These are phyloP conservation scores for Globisporangium mamillatum DNA, from an alignment of 352 stramenopile species.

Conservation along the genomic window DNA sequence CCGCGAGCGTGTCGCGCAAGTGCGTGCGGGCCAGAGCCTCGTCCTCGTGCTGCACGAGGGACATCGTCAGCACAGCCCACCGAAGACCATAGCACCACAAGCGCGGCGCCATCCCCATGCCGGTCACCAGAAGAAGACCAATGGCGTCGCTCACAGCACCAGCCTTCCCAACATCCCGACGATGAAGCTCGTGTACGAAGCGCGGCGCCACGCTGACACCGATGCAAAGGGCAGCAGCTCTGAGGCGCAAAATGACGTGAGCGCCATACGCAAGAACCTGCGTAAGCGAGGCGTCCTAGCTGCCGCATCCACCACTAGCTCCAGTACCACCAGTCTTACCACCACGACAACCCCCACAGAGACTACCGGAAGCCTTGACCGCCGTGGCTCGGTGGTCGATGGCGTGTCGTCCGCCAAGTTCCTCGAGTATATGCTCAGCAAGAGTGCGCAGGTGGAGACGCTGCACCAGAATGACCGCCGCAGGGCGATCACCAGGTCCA, in stretches of 20 bases:
- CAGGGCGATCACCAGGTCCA: constrained; percentile 29
- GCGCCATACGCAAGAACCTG: constrained; percentile 14
- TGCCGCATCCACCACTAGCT: neutral
- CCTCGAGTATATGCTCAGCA: constrained; percentile 44
- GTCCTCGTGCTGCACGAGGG: constrained; percentile 30
- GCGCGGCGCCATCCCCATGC: neutral
- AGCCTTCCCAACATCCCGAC: constrained; percentile 2
- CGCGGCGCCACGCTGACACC: neutral
- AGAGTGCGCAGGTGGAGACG: constrained; percentile 31
- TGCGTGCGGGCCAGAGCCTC: constrained; percentile 50
- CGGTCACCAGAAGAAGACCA: neutral
- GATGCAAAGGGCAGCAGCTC: neutral
- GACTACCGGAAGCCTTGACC: neutral
- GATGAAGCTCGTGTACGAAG: constrained; percentile 20
- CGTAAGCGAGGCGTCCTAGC: constrained; percentile 24
- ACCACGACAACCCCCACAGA: neutral
- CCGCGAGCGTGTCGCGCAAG: constrained; percentile 48
- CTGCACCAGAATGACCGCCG: constrained; percentile 41
- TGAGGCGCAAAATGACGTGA: constrained; percentile 8
- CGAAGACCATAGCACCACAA: neutral
- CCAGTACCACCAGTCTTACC: neutral
- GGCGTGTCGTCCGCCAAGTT: constrained; percentile 31
- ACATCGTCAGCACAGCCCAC: neutral
- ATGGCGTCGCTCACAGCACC: neutral
- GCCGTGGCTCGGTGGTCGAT: neutral